phyloP scores from a whole-genome alignment of 495 filamentous ascomycete species.

The Xylaria flabelliformis region DNA sequence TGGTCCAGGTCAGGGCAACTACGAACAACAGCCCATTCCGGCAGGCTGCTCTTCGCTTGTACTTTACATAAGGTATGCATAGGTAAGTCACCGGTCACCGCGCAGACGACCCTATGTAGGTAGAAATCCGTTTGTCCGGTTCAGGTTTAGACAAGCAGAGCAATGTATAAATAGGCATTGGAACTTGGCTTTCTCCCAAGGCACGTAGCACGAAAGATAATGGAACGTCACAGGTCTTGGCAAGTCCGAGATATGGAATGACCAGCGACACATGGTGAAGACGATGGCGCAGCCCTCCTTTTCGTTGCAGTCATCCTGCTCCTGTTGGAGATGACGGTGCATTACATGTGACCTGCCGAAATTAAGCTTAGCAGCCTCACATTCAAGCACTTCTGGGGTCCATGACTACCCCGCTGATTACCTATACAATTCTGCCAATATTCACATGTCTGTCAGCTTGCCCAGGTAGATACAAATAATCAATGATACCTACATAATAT shows the following conservation, averaged over 20 bases:
- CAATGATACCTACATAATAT: too few species aligned
- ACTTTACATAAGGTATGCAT: neutral
- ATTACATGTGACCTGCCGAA: conserved; percentile 5
- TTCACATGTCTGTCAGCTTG: neutral
- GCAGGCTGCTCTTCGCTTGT: conserved; percentile 10
- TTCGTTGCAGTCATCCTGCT: neutral
- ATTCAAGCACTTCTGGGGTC: too few species aligned
- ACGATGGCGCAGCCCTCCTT: conserved; percentile 2
- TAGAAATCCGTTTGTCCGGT: conserved; percentile 13
- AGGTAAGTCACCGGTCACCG: neutral
- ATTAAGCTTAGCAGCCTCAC: conserved; percentile 4
- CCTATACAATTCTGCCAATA: conserved; percentile 9
- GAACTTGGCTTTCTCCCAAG: conserved; percentile 17
- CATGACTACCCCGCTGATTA: neutral
- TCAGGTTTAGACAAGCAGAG: neutral
- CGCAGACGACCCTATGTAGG: conserved; percentile 5
- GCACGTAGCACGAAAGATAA: conserved; percentile 11
- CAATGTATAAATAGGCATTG: neutral
- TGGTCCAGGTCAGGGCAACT: neutral
- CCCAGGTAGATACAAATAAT: too few species aligned
- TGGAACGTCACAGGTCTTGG: conserved; percentile 28
- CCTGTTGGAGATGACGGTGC: neutral
- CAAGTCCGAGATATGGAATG: conserved; percentile 1
- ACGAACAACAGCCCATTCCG: neutral
- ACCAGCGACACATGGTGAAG: neutral